Base-by-base conservation (phyloP, 1,284 basidiomycete species). In the Cystobasidium slooffiae region DNA sequence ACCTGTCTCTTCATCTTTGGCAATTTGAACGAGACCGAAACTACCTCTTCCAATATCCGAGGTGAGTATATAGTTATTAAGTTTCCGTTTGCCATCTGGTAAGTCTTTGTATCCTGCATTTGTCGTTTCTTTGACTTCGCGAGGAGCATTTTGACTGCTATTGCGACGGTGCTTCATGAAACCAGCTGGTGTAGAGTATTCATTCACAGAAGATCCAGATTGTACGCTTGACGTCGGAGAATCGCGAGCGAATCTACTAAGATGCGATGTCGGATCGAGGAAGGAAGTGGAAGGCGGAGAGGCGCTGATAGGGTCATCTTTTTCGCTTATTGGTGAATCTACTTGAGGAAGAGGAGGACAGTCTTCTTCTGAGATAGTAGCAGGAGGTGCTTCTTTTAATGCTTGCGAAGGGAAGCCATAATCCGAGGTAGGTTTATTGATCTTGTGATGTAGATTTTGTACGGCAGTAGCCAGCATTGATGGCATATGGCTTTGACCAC, bases 61-160 rank as follows among this genome's bases (percentile, higher is more conserved):
- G n/a, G 61, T 53, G 1, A 80, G 68, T 0, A 75, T 46, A 66
- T 80, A 80, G 68, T 80, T 79, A 55, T 80, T 80, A 7, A 80
- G 76, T 43, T 73, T 77, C 16, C 78, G 52, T 18, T 66, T 72
- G 14, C 79, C 79, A 52, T 79, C 77, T 4, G 70, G 70, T 8
- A 59, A 68, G 37, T 78, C 77, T 12, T 74, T 68, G 0, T 76
- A 68, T n/a, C 76, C 77, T 10, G 80, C 80, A 56, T 80, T 79
- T 12, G 77, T 65, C 16, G 80, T 80, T 65, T 80, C 80, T 44
- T 78, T 76, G 9, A 76, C 75, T 46, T 70, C 59, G 12, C 70
- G 47, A 3, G 55, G 69, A 24, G 69, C 59, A 46, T 75, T 47
- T 20, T 58, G 44, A 67, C 75, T 75, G 37, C 65, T 69, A 31